A percentile compares a stretch with the other conserved stretches of the same genome.
Conservation (phyloP, 2,329 filamentous ascomycete species). For the Tolypocladium paradoxum region DNA sequence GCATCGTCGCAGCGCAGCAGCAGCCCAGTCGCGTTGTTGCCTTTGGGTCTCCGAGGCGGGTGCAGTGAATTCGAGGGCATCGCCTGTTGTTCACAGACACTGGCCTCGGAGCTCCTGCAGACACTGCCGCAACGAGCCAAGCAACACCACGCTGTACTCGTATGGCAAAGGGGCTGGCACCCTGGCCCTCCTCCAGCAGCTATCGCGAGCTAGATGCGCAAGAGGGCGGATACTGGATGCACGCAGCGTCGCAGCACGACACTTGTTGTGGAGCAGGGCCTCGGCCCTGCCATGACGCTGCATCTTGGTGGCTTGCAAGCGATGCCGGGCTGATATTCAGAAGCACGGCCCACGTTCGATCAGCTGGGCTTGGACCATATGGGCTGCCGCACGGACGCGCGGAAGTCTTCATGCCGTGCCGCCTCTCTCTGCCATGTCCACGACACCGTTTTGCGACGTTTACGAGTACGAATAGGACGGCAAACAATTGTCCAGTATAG, state of each 20-base stretch:
- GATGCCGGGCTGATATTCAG: background rate
- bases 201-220: background rate
- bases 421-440: background rate
- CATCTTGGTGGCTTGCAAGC: background rate
- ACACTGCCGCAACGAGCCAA: background rate
- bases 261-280: background rate
- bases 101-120: background rate
- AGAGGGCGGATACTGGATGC: background rate
- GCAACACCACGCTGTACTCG: background rate
- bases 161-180: background rate
- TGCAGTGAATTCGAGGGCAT: background rate
- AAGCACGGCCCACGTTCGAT: background rate
- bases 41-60: no score
- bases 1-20: background rate
- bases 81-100: background rate
- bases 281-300: slow-evolving; percentile 5
- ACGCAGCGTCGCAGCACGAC: background rate
- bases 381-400: background rate
- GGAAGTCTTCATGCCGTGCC: background rate
- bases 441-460: background rate
- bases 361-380: background rate
- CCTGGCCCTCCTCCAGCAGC: background rate
- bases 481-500: background rate
- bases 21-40: no score
- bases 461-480: background rate